Evolutionary conservation across 208 protist species (phyloP), one percentile per base, ranked within the genome.

Genomic region (Wallacemonas sp.): DNA sequence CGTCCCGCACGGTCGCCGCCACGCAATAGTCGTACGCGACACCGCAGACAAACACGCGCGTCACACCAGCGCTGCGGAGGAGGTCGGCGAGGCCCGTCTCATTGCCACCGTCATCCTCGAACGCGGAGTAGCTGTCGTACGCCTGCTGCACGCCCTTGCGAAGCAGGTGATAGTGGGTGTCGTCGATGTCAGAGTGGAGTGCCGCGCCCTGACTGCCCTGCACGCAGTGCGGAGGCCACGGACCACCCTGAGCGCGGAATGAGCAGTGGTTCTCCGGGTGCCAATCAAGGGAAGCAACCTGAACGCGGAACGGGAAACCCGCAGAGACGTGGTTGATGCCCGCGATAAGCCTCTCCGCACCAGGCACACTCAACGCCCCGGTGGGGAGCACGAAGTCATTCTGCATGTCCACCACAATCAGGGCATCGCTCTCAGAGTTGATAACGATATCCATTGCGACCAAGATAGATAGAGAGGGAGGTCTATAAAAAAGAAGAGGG

Each of bases 21-120:
- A 93, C 87, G 57, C 87, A 93, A 68, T 72, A 90, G 67, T 93
- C 83, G 19, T 66, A 77, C 9, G 84, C 87, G 36, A 93, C 63
- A 9, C 87, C 87, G 52, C 74, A 82, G 19, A 90, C 70, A 52
- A 90, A 82, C n/a, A 93, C 74, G 1, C 87, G 78, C 1, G 19
- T 58, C 12, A 88, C 80, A n/a, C 68, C 80, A 21, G 76, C 24
- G 1, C 41, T 65, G 2, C 54, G 70, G 27, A 93, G 74, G n/a
- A 81, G 47, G 12, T 24, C 76, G 1, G 67, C 62, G 21, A 93
- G 65, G 12, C 81, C 81, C 0, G 78, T 85, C 34, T 58, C 36
- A 23, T 11, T 32, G 4, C 74, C 77, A 17, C 29, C 46, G 4
- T 81, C 75, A 48, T 90, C 83, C 14, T 34, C 16, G 63, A 90